Evolutionary conservation across 176 grass and related monocot species (phyloP).

Genomic region (Oryza longistaminata): DNA sequence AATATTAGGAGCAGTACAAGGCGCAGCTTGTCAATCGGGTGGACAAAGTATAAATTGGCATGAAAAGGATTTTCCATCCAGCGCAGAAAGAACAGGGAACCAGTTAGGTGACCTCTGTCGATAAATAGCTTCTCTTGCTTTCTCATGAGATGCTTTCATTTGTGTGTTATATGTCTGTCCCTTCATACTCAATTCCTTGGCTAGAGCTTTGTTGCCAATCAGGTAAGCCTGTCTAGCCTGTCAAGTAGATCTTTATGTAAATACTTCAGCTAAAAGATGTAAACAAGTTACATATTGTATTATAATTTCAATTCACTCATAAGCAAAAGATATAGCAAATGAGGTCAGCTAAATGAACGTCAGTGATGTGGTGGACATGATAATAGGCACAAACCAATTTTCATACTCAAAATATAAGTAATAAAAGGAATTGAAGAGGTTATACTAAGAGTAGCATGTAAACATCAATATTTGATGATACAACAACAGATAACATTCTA

Average conservation of each 20-base stretch:
- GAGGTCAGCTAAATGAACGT: not conserved
- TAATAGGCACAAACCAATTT: not conserved
- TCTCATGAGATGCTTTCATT: conserved; percentile 96
- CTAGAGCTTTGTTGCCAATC: conserved; percentile 88
- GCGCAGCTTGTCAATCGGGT: not conserved
- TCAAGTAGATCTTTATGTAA: conserved; percentile 27
- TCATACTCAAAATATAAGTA: not conserved
- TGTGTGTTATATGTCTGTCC: conserved; percentile 77
- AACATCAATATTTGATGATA: not conserved
- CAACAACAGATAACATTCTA: not conserved
- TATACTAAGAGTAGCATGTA: not conserved
- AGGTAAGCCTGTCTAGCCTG: conserved; percentile 92
- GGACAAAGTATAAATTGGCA: not conserved
- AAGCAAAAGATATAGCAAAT: not conserved
- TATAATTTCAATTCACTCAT: not conserved
- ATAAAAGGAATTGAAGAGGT: not conserved
- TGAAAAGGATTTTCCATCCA: not conserved
- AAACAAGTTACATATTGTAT: not conserved
- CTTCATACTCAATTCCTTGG: conserved; percentile 88
- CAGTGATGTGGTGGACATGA: not conserved
- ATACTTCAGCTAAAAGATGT: conserved; percentile 4
- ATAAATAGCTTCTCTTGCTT: conserved; percentile 96
- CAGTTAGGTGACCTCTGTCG: conserved; percentile 61
- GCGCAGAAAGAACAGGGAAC: not conserved
- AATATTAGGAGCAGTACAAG: not conserved